Conservation (phyloP, 2,329 filamentous ascomycete genomes). For the Aspergillus pseudonomiae region DNA sequence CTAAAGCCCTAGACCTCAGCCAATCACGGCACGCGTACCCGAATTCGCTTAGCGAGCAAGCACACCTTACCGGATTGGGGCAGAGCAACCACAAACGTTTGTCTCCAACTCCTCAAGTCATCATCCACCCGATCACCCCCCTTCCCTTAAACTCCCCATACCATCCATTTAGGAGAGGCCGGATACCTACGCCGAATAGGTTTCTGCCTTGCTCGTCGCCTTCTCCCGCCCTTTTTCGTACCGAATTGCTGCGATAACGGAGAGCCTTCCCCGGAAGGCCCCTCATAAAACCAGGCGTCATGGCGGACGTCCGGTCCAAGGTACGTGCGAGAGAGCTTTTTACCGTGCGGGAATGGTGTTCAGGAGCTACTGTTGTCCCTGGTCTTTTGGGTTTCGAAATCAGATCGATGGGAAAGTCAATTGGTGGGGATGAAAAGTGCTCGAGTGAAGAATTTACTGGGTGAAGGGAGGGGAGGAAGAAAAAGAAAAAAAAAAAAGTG, state of each 20-base stretch:
- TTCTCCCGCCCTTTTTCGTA: conserved; percentile 24
- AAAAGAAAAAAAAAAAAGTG: conserved; percentile 1
- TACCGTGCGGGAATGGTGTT: conserved; percentile 1
- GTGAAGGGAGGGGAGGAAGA: neutral
- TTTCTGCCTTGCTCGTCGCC: conserved; percentile 40
- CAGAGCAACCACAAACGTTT: conserved; percentile 35
- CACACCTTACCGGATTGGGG: conserved; percentile 40
- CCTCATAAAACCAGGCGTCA: conserved; percentile 51
- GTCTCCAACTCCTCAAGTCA: conserved; percentile 21
- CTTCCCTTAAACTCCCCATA: conserved; percentile 27
- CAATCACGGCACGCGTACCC: conserved; percentile 24
- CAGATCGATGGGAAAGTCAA: conserved; percentile 3
- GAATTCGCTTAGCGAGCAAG: conserved; percentile 44
- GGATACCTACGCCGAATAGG: conserved; percentile 34
- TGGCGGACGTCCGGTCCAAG: conserved; percentile 58
- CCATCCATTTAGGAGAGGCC: conserved; percentile 30
- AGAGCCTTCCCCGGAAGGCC: conserved; percentile 56
- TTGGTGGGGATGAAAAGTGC: conserved; percentile 13
- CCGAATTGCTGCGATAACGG: conserved; percentile 52
- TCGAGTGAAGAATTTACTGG: neutral
- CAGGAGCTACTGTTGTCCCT: conserved; percentile 9
- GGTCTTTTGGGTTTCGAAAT: neutral
- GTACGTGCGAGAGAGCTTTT: conserved; percentile 36
- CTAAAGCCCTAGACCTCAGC: conserved; percentile 43
- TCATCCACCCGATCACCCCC: conserved; percentile 34